Conservation (phyloP, 129 eudicot species). For the Helichrysum umbraculigerum region DNA sequence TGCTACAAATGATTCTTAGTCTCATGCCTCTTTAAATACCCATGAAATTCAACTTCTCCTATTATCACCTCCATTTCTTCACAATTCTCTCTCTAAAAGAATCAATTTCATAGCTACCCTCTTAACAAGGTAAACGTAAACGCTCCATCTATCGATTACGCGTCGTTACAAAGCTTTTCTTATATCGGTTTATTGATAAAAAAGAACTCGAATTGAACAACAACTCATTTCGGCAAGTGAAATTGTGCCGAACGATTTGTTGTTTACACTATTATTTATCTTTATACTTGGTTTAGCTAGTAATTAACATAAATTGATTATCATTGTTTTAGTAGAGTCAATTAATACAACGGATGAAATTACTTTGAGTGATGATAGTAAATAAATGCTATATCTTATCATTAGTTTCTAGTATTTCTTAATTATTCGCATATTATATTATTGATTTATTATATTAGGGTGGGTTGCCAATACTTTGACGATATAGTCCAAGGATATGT, state of each 20-base stretch:
- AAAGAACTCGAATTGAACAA: neutral
- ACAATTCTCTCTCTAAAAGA: neutral
- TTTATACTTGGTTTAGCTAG: neutral
- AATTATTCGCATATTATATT: neutral
- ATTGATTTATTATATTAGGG: neutral
- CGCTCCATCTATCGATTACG: too few relatives aligned
- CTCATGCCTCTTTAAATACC: conserved; percentile 5
- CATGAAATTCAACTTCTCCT: neutral
- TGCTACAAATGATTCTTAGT: conserved; percentile 2
- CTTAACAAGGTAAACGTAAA: neutral
- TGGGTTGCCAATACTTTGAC: neutral
- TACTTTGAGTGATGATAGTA: neutral
- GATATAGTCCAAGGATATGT: neutral
- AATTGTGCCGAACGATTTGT: neutral
- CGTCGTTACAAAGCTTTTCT: neutral
- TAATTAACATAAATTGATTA: too few relatives aligned
- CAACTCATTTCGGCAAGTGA: neutral
- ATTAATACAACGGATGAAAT: too few relatives aligned
- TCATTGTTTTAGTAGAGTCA: neutral
- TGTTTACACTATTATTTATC: too few relatives aligned
- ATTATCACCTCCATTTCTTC: neutral
- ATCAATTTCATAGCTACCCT: neutral
- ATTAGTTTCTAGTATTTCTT: too few relatives aligned
- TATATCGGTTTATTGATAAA: neutral
- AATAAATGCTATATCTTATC: too few relatives aligned